Base-by-base conservation (phyloP, 2,329 filamentous ascomycete species). In the Graphiopsis chlorocephala region DNA sequence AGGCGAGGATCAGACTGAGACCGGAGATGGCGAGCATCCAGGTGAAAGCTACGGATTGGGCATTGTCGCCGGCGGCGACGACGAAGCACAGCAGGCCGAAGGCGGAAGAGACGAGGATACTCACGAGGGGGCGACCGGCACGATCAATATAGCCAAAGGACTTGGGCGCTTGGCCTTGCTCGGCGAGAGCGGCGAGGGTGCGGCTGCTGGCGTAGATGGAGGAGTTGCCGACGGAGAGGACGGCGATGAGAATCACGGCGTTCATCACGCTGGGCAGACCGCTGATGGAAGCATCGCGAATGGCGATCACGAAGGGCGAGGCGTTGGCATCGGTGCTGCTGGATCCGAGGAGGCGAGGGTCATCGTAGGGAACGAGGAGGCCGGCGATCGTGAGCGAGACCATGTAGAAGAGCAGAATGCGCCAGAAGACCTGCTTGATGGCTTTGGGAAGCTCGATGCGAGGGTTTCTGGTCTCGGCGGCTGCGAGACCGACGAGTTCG, bases 101-200 rank as follows among this genome's bases (percentile, higher is more conserved):
- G 56, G 86, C 76, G 20, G 86, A 86, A 48, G 88, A 81, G 20
- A 73, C 72, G 23, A 67, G 65, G n/a, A 69, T 66, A 26, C 70
- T 53, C 8, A 83, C 65, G 70, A 82, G 1, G 92, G 93, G 78
- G 96, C 93, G 69, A 96, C 88, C 77, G 95, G 96, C 59, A 86
- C 86, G 82, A 72, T 88, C 86, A 67, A 88, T 83, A 71, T 87
- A 86, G 33, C 81, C 79, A 35, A 88, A 78, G 68, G 85, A 78
- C 65, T 75, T 79, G 28, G 85, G 86, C 0, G 82, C 85, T 68
- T 81, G 79, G 50, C 76, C 71, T 76, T 94, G 91, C 45, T 68
- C 92, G 0, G 92, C 92, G 1, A 97, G 85, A 3, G 93, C 92
- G 26, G 92, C 91, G 11, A 97, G 86, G 3, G 93, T 97, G 71